Evolutionary conservation across 305 asterid species (phyloP).

Genomic region (Fraxinus platypoda): DNA sequence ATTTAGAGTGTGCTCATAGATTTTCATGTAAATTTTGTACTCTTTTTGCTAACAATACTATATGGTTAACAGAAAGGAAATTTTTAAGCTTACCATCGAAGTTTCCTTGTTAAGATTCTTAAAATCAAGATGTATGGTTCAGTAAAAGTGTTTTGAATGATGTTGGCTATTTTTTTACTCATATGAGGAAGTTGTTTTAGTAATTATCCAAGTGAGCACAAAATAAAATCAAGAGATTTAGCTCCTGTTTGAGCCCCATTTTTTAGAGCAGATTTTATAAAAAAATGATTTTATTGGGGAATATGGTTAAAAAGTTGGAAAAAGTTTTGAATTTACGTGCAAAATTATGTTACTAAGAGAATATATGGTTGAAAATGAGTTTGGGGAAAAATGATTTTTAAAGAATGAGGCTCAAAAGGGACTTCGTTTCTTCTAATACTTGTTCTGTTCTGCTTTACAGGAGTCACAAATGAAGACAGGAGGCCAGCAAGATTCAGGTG

Average conservation of each 20-base stretch:
- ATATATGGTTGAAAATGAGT: background rate
- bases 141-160: background rate
- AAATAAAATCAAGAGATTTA: background rate
- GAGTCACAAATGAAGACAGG: constrained; percentile 32
- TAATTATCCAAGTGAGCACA: background rate
- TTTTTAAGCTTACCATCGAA: background rate
- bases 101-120: background rate
- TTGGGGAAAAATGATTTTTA: background rate
- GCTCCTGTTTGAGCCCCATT: background rate
- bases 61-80: background rate
- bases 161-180: background rate
- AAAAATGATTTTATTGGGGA: background rate
- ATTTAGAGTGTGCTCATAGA: background rate
- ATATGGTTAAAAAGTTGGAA: background rate
- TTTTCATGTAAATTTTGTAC: background rate
- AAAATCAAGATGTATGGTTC: background rate
- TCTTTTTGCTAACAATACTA: background rate
- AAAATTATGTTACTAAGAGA: background rate
- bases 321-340: background rate
- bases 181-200: background rate
- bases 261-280: background rate
- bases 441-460: constrained; percentile 27
- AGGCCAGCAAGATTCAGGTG: constrained; percentile 48
- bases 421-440: constrained; percentile 15
- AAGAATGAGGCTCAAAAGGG: background rate